Percentiles rank a stretch among this genome's conserved stretches.
phyloP scores from a whole-genome alignment of 1,284 basidiomycete species.

The Tylopilus sp. region DNA sequence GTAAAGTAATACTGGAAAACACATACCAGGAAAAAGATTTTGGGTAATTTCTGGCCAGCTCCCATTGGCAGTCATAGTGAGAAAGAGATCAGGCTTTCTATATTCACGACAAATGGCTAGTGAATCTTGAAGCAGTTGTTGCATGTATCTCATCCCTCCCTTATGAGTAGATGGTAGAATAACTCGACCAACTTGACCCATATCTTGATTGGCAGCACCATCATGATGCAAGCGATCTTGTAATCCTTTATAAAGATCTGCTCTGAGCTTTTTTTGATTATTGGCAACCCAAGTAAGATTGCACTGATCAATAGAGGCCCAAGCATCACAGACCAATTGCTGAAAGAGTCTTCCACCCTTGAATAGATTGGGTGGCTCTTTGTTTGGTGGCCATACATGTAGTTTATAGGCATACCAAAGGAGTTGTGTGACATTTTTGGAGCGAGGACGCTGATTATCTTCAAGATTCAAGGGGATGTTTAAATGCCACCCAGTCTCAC shows the following conservation, averaged over 20 bases:
- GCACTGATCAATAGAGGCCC: constrained; percentile 42
- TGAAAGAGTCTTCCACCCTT: constrained; percentile 52
- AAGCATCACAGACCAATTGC: constrained; percentile 51
- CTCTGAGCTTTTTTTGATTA: neutral
- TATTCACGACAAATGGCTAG: constrained; percentile 18
- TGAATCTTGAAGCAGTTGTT: constrained; percentile 17
- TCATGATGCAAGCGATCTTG: constrained; percentile 9
- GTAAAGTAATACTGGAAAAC: too few relatives aligned
- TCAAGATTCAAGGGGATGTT: constrained; percentile 29
- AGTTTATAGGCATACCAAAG: constrained; percentile 29
- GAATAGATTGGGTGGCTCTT: constrained; percentile 42
- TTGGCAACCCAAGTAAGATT: constrained; percentile 39
- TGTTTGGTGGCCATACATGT: neutral
- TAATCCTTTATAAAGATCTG: constrained; percentile 19
- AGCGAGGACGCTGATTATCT: neutral
- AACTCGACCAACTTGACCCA: constrained; percentile 12
- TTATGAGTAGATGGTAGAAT: constrained; percentile 15
- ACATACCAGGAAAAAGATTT: constrained; percentile 45
- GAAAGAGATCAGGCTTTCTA: constrained; percentile 17
- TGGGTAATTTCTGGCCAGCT: constrained; percentile 56
- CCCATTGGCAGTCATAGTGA: constrained; percentile 48
- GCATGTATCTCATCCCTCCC: constrained; percentile 7
- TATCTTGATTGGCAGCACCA: constrained; percentile 1
- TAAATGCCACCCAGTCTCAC: constrained; percentile 53
- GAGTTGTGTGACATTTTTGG: constrained; percentile 28